These are phyloP conservation scores for Rhodotorula sp. DNA, from an alignment of 1,284 basidiomycete genomes.

Conservation along the genomic window DNA sequence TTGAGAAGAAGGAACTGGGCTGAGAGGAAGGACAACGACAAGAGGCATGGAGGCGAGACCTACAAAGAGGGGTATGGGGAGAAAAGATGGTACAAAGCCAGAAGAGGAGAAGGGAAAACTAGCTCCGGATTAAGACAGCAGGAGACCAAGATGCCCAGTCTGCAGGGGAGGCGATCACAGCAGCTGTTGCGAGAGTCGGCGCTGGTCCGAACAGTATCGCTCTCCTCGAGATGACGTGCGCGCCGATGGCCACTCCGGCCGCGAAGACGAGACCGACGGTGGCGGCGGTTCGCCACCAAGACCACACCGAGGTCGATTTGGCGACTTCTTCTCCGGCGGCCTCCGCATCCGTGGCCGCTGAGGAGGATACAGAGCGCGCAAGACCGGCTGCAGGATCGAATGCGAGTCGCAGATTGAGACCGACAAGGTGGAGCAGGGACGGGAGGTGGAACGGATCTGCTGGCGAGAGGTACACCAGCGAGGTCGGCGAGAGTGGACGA, in stretches of 20 bases:
- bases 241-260: conserved; percentile 21
- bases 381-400: conserved; percentile 6
- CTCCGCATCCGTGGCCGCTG: neutral
- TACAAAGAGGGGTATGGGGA: neutral
- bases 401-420: conserved; percentile 36
- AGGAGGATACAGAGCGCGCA: neutral
- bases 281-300: conserved; percentile 7
- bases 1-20: neutral
- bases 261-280: conserved; percentile 25
- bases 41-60: neutral
- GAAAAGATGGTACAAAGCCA: neutral
- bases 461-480: conserved; percentile 5
- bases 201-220: neutral
- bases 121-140: neutral
- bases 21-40: neutral
- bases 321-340: neutral
- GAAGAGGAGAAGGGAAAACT: neutral
- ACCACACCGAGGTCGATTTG: neutral
- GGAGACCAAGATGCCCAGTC: neutral
- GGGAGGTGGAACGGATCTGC: conserved; percentile 36
- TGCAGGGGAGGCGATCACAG: neutral
- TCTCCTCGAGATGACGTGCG: neutral
- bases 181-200: neutral
- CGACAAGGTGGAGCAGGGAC: conserved; percentile 35
- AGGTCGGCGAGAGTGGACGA: neutral